Percentiles rank a stretch among this genome's conserved stretches.
Conservation (phyloP, 2,329 filamentous ascomycete genomes). For the Trichoderma gracile region DNA sequence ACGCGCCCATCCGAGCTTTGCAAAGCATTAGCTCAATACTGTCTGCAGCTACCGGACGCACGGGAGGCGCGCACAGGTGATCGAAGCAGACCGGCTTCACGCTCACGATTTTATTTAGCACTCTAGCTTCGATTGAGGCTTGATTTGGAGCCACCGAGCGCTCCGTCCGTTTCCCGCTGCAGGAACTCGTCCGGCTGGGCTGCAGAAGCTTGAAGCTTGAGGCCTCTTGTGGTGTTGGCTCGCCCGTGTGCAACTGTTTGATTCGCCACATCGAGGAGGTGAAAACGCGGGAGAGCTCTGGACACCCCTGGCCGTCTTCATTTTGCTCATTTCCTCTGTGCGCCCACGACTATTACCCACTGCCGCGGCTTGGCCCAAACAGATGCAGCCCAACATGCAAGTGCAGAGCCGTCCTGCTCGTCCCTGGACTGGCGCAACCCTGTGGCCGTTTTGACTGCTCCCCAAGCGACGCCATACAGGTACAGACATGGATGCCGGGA, state of each 20-base stretch:
- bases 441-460: conserved; percentile 8
- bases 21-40: neutral
- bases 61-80: neutral
- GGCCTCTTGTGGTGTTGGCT: conserved; percentile 1
- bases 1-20: neutral
- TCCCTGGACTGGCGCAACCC: conserved; percentile 11
- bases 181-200: neutral
- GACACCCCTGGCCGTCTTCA: conserved; percentile 7
- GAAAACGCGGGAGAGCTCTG: neutral
- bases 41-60: too few relatives aligned
- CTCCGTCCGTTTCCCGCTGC: conserved; percentile 1
- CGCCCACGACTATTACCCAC: conserved; percentile 14
- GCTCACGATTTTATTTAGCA: neutral
- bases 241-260: neutral
- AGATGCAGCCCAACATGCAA: too few relatives aligned
- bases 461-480: conserved; percentile 15
- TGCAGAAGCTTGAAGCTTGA: conserved; percentile 10
- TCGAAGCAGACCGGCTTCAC: neutral
- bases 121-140: neutral
- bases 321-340: conserved; percentile 24
- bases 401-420: conserved; percentile 12
- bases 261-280: conserved; percentile 6
- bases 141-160: neutral
- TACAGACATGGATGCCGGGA: neutral
- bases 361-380: conserved; percentile 12